Conservation (phyloP, 805 yeast genomes). For the Pichia californica region DNA sequence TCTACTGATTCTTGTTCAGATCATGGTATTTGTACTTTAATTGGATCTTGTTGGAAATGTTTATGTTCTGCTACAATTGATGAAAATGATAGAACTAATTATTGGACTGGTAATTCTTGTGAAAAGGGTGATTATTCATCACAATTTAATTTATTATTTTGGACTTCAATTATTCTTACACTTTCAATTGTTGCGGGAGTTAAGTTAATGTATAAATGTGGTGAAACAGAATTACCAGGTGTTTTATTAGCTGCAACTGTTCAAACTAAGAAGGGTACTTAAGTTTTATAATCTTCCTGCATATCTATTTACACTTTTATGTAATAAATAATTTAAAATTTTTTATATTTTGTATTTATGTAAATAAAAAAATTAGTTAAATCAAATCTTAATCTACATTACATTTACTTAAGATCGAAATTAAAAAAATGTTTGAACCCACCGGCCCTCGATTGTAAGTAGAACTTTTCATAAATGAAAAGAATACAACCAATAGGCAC, state of each 20-base stretch:
- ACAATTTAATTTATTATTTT: conserved; percentile 61
- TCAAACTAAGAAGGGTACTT: conserved; percentile 33
- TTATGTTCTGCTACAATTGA: conserved; percentile 39
- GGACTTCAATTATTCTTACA: conserved; percentile 50
- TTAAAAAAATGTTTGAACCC: conserved; percentile 54
- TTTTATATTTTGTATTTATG: no score
- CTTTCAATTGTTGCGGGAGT: conserved; percentile 44
- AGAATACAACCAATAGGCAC: conserved; percentile 46
- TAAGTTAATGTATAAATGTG: conserved; percentile 46
- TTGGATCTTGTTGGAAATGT: conserved; percentile 44
- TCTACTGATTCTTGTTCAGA: conserved; percentile 43
- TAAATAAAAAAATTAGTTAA: no score
- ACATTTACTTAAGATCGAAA: no score
- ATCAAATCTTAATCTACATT: no score
- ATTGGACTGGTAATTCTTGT: conserved; percentile 56
- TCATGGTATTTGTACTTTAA: conserved; percentile 47
- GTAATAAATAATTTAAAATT: no score
- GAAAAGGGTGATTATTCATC: conserved; percentile 60
- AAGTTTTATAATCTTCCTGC: no score
- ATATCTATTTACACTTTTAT: no score
- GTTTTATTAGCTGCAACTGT: conserved; percentile 55
- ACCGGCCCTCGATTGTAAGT: conserved; percentile 52
- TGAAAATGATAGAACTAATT: conserved; percentile 38
- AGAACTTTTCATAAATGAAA: conserved; percentile 4
- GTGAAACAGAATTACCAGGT: conserved; percentile 61